Evolutionary conservation across 2,329 filamentous ascomycete genomes (phyloP).

Genomic region (Curvularia spicifera): DNA sequence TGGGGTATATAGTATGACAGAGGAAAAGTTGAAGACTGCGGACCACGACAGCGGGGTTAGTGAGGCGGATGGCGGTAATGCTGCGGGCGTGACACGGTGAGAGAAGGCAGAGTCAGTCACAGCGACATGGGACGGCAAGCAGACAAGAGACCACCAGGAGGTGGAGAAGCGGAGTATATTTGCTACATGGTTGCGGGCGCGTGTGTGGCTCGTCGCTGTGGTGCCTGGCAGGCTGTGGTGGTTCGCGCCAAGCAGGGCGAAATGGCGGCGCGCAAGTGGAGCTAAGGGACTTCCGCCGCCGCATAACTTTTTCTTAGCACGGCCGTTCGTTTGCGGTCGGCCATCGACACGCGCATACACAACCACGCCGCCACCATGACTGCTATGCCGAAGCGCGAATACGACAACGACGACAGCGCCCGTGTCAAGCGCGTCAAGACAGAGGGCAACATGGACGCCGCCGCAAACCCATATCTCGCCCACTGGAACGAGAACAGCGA

Average conservation of each 20-base stretch:
- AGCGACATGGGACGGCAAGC: neutral
- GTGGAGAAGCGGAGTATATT: constrained; percentile 8
- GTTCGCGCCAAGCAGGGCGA: constrained; percentile 17
- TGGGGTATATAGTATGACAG: neutral
- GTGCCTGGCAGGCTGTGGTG: constrained; percentile 20
- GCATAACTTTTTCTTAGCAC: constrained; percentile 31
- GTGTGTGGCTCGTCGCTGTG: constrained; percentile 16
- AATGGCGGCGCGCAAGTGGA: constrained; percentile 12
- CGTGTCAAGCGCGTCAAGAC: constrained; percentile 60
- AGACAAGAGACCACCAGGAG: constrained; percentile 9
- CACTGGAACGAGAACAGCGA: constrained; percentile 73
- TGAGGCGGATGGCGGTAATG: constrained; percentile 6
- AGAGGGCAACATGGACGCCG: constrained; percentile 56
- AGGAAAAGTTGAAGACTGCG: constrained; percentile 17
- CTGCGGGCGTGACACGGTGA: constrained; percentile 6
- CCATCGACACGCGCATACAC: constrained; percentile 11
- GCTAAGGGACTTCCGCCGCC: constrained; percentile 16
- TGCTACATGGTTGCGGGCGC: constrained; percentile 14
- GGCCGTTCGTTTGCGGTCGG: neutral
- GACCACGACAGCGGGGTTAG: constrained; percentile 22
- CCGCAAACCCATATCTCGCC: constrained; percentile 85
- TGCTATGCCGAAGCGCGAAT: constrained; percentile 63
- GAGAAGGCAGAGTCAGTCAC: neutral
- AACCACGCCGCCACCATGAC: constrained; percentile 15
- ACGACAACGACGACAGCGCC: constrained; percentile 56